Evolutionary conservation across 2,329 filamentous ascomycete species (phyloP).

Genomic region (Claviceps spartinae): DNA sequence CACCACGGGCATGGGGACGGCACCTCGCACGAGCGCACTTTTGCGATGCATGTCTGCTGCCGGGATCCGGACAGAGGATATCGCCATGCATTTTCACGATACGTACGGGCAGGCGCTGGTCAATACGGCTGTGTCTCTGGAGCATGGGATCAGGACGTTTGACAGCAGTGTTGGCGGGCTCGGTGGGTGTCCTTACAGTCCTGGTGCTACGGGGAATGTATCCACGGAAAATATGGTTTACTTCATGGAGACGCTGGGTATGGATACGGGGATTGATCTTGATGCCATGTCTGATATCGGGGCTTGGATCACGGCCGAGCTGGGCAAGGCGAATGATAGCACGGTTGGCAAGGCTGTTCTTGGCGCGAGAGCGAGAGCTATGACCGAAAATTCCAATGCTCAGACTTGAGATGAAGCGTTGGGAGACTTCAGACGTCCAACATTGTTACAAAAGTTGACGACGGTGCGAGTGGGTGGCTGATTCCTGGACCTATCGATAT

Average conservation of each 20-base stretch:
- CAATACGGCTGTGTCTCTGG: conserved; percentile 64
- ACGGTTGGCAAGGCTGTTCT: conserved; percentile 53
- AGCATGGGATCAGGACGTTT: conserved; percentile 65
- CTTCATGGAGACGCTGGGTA: conserved; percentile 59
- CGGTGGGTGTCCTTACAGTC: conserved; percentile 74
- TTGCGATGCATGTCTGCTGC: conserved; percentile 51
- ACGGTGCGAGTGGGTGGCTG: too few species aligned
- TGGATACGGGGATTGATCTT: conserved; percentile 60
- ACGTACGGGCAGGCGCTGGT: conserved; percentile 79
- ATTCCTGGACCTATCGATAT: too few species aligned
- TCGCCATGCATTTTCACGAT: conserved; percentile 81
- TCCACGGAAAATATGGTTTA: conserved; percentile 77
- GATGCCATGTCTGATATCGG: conserved; percentile 55
- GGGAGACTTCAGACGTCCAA: not conserved
- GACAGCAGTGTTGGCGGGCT: conserved; percentile 69
- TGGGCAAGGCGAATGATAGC: conserved; percentile 50
- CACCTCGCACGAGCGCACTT: conserved; percentile 51
- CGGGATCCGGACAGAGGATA: conserved; percentile 53
- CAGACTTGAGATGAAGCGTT: conserved; percentile 5
- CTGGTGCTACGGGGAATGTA: conserved; percentile 76
- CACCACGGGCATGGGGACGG: conserved; percentile 81
- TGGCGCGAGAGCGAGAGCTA: conserved; percentile 28
- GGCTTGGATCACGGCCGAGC: conserved; percentile 53
- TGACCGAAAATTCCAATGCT: conserved; percentile 13
- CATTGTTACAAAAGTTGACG: too few species aligned